A percentile compares a stretch with the other conserved stretches of the same genome.
These are phyloP conservation scores for Olyra latifolia DNA, from an alignment of 176 grass and related monocot species.

Conservation along the genomic window DNA sequence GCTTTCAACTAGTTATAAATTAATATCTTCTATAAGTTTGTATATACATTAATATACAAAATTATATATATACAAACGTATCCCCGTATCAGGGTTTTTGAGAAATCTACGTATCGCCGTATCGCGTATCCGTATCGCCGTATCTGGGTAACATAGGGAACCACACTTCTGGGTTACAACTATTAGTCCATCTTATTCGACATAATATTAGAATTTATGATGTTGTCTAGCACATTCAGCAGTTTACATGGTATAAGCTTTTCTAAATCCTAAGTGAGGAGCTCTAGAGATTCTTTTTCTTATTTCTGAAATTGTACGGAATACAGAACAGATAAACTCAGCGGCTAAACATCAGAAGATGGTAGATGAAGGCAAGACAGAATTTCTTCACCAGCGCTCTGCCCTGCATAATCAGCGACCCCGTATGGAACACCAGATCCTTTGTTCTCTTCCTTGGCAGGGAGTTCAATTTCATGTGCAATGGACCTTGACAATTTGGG, in stretches of 20 bases:
- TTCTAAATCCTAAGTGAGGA: not conserved
- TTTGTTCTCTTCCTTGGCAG: not conserved
- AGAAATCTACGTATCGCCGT: too few relatives aligned
- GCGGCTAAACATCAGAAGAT: not conserved
- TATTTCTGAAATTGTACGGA: not conserved
- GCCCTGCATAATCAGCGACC: slow-evolving; percentile 2
- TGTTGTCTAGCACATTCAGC: not conserved
- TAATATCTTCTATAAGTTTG: too few relatives aligned
- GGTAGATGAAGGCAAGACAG: not conserved
- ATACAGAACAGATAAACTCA: not conserved
- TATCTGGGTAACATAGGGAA: too few relatives aligned
- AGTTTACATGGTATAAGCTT: not conserved
- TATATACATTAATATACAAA: too few relatives aligned
- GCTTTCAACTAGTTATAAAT: too few relatives aligned
- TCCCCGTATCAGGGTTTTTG: too few relatives aligned
- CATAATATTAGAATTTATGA: not conserved
- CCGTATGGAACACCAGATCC: not conserved
- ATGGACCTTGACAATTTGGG: not conserved
- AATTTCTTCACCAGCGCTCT: slow-evolving; percentile 12
- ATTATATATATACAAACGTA: too few relatives aligned
- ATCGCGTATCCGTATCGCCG: too few relatives aligned
- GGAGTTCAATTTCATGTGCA: not conserved
- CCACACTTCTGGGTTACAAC: not conserved
- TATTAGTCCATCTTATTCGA: not conserved
- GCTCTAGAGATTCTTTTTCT: not conserved